Evolutionary conservation across 2,329 filamentous ascomycete genomes (phyloP).

Genomic region (Magnaporthiopsis incrustans): DNA sequence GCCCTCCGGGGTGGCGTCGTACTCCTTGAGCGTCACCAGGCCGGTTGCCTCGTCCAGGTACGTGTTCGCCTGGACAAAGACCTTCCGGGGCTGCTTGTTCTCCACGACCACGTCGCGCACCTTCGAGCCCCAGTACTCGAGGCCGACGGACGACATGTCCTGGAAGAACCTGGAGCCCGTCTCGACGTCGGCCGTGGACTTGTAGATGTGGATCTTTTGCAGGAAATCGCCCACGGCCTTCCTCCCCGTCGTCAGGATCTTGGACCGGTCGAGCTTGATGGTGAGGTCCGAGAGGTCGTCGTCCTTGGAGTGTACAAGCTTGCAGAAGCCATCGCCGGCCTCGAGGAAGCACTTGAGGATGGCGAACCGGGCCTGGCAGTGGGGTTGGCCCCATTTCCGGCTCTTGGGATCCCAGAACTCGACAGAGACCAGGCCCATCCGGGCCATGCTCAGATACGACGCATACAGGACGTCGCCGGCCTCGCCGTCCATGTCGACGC

Average conservation of each 20-base stretch:
- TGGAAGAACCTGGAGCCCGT: slow-evolving; percentile 73
- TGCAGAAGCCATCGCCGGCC: slow-evolving; percentile 80
- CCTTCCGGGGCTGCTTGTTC: slow-evolving; percentile 76
- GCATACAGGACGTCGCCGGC: slow-evolving; percentile 84
- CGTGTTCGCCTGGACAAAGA: slow-evolving; percentile 93
- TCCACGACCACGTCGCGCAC: slow-evolving; percentile 67
- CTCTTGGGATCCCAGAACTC: slow-evolving; percentile 94
- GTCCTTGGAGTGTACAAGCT: slow-evolving; percentile 63
- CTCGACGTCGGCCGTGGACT: slow-evolving; percentile 77
- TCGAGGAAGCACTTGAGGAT: slow-evolving; percentile 80
- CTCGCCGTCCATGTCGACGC: slow-evolving; percentile 60
- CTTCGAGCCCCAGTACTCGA: slow-evolving; percentile 75
- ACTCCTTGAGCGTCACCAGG: slow-evolving; percentile 72
- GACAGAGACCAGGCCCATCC: slow-evolving; percentile 78
- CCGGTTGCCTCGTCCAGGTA: slow-evolving; percentile 59
- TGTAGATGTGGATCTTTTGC: slow-evolving; percentile 88
- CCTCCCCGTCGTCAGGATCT: slow-evolving; percentile 77
- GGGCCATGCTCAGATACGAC: slow-evolving; percentile 87
- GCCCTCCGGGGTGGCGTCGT: slow-evolving; percentile 71
- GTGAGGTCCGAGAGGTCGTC: slow-evolving; percentile 74
- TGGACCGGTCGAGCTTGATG: slow-evolving; percentile 74
- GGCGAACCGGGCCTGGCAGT: slow-evolving; percentile 85
- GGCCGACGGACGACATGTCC: slow-evolving; percentile 72
- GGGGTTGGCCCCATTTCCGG: slow-evolving; percentile 85
- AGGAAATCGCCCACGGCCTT: slow-evolving; percentile 79